Evolutionary conservation across 805 yeast genomes (phyloP).

Genomic region (Peterozyma toletana): DNA sequence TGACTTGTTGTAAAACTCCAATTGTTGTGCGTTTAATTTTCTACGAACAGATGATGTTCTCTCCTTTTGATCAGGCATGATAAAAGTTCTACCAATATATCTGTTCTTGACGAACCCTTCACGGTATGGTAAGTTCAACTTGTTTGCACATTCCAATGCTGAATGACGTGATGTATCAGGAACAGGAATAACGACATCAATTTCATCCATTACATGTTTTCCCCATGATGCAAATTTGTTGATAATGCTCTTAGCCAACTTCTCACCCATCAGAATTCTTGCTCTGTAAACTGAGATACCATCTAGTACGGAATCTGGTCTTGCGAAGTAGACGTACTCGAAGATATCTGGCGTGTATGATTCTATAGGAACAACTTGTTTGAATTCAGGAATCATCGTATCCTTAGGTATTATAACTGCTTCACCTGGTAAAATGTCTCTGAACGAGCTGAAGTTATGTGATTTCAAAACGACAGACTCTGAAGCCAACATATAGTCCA

Average conservation of each 20-base stretch:
- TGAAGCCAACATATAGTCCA: conserved; percentile 90
- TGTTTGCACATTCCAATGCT: conserved; percentile 85
- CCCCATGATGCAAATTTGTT: conserved; percentile 28
- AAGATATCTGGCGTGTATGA: conserved; percentile 92
- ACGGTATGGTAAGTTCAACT: conserved; percentile 75
- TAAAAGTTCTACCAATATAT: conserved; percentile 95
- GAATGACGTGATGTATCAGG: conserved; percentile 98
- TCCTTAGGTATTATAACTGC: conserved; percentile 89
- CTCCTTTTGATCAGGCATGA: conserved; percentile 96
- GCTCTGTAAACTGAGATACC: conserved; percentile 95
- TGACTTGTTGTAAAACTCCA: conserved; percentile 78
- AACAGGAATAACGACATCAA: conserved; percentile 95
- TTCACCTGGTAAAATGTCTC: conserved; percentile 91
- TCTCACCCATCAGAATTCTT: conserved; percentile 89
- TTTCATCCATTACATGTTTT: conserved; percentile 41
- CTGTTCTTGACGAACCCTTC: conserved; percentile 97
- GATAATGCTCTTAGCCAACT: conserved; percentile 68
- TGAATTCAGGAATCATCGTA: conserved; percentile 66
- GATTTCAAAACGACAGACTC: conserved; percentile 94
- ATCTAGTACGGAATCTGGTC: conserved; percentile 94
- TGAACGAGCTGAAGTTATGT: conserved; percentile 71
- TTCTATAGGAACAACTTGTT: conserved; percentile 74
- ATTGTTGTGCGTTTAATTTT: conserved; percentile 92
- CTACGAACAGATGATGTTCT: conserved; percentile 90
- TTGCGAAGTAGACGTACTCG: conserved; percentile 96